Base-by-base conservation (phyloP, 768 basidiomycete genomes). In the Hortiboletus campestris region DNA sequence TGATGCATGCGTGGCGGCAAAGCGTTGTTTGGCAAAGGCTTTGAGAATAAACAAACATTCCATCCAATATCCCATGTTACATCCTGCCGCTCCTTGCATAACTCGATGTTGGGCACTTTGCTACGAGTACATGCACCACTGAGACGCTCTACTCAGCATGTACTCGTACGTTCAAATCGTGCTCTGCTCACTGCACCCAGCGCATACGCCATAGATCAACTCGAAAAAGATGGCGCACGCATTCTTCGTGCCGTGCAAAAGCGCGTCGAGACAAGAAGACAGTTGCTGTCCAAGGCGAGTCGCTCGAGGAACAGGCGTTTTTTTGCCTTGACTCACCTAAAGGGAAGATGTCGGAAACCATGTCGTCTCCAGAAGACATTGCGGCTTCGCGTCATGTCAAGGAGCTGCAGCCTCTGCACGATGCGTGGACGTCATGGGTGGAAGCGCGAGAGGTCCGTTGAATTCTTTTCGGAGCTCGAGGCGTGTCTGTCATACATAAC, bases 381-480 rank as follows among this genome's bases (percentile, higher is more conserved):
- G 68, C 73, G 11, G 73, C 77, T 11, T 78, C 87, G 1, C 85
- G 84, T 58, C 77, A 81, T 25, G 68, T 88, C 42, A 88, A 87
- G 59, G 88, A 91, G 53, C 69, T 86, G 13, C 87, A 91, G 60
- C 78, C 84, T 2, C 72, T 94, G 4, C 78, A 82, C 36, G 69
- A 75, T 12, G 86, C 85, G 11, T 95, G 91, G 91, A 72, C 81
- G 29, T 68, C 77, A 22, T 92, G 86, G 83, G 66, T 65, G 20
- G 70, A 72, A n/a, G 77, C 81, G 6, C 76, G 75, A 56, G 63
- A 84, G 76, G 92, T 90, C 58, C 51, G 80, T 72, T 9, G n/a
- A 13, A 20, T 38, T 29, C 16, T 41, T 20, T 25, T 20, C 12
- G 1, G 1, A 3, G 36, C 34, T 51, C 53, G n/a, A 57, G 42